Percentiles rank a stretch among this genome's conserved stretches.
phyloP scores from a whole-genome alignment of 257 asterid genomes.

The Solanum piurae region DNA sequence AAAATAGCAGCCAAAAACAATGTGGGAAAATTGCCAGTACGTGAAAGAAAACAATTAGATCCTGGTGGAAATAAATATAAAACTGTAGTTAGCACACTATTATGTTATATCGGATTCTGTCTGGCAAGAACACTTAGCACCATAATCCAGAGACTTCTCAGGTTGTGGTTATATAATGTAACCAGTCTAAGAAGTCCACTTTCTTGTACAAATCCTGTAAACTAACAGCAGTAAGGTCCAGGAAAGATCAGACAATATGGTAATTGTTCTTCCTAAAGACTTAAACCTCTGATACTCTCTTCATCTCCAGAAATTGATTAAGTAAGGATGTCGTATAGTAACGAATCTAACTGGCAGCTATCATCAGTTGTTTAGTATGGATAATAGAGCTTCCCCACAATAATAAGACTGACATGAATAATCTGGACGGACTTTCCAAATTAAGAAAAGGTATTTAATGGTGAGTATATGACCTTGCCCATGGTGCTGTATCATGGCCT shows the following conservation, averaged over 20 bases:
- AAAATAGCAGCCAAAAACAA: neutral
- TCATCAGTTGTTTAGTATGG: neutral
- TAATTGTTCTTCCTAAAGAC: neutral
- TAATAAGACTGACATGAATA: neutral
- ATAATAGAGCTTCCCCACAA: neutral
- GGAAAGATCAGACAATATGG: neutral
- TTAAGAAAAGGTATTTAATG: neutral
- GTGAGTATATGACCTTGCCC: neutral
- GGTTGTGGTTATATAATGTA: neutral
- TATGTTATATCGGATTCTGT: neutral
- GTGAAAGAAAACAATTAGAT: neutral
- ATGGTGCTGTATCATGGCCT: neutral
- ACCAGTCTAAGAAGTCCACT: neutral
- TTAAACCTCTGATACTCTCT: neutral
- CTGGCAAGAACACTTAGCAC: neutral
- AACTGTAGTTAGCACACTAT: neutral
- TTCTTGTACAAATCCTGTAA: neutral
- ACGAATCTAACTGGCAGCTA: neutral
- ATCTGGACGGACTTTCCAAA: neutral
- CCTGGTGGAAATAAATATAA: neutral
- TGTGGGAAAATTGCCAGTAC: neutral
- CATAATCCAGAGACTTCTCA: neutral
- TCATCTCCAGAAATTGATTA: neutral
- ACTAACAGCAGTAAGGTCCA: neutral
- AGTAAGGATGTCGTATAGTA: neutral